Conservation (phyloP, 2,329 filamentous ascomycete genomes). For the Zymoseptoria crescenta region DNA sequence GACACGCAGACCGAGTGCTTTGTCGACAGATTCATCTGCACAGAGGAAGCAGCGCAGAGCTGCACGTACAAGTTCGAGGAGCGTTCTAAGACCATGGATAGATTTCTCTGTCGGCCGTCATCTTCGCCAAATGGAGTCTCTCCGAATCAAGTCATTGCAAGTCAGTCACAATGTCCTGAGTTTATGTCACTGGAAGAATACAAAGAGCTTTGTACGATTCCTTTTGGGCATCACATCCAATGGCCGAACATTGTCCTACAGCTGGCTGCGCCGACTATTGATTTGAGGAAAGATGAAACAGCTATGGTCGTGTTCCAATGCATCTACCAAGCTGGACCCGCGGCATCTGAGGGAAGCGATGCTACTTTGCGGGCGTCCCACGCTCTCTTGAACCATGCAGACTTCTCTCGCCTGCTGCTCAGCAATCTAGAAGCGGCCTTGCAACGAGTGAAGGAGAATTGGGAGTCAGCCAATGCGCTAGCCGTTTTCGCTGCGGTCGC, state of each 20-base stretch:
- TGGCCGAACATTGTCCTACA: conserved; percentile 46
- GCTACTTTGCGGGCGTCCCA: conserved; percentile 41
- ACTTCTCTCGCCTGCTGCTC: conserved; percentile 6
- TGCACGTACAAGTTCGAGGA: neutral
- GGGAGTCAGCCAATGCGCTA: conserved; percentile 19
- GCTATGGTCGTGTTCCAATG: conserved; percentile 46
- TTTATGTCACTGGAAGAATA: conserved; percentile 47
- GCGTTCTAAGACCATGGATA: neutral
- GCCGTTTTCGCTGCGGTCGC: conserved; percentile 14
- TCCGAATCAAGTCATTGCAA: conserved; percentile 35
- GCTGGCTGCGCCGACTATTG: conserved; percentile 48
- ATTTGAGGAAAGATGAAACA: conserved; percentile 50
- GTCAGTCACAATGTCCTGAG: conserved; percentile 41
- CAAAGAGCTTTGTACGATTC: conserved; percentile 42
- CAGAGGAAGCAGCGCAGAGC: neutral
- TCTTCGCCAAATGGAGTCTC: conserved; percentile 7
- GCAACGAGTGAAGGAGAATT: conserved; percentile 17
- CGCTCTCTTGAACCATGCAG: conserved; percentile 39
- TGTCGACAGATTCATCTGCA: neutral
- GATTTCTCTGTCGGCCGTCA: conserved; percentile 4
- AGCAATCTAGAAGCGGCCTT: conserved; percentile 7
- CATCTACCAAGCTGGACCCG: conserved; percentile 49
- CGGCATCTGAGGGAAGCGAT: neutral
- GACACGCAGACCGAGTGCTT: conserved; percentile 29
- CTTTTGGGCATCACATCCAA: conserved; percentile 40